Conservation (phyloP, 805 yeast genomes). For the Barnettozyma salicaria region DNA sequence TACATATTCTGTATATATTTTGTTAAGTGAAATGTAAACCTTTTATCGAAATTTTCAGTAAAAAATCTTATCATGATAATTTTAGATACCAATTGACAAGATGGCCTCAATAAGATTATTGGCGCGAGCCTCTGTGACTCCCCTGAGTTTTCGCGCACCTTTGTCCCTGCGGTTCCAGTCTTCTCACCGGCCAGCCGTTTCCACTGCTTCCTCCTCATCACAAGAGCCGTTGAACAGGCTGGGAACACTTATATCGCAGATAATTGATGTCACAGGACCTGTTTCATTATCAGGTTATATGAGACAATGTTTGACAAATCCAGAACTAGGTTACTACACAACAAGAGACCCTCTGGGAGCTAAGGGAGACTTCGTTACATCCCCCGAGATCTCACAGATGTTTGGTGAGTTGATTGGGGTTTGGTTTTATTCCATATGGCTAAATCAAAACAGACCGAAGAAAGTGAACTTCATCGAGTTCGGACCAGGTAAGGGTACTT, state of each 20-base stretch:
- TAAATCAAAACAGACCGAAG: slow-evolving; percentile 46
- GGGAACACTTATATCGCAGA: slow-evolving; percentile 25
- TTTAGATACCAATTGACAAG: too few relatives aligned
- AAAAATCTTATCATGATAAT: too few relatives aligned
- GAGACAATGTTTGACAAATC: slow-evolving; percentile 77
- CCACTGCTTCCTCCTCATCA: not conserved
- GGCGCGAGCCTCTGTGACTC: not conserved
- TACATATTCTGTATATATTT: too few relatives aligned
- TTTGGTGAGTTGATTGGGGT: slow-evolving; percentile 83
- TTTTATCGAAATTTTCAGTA: too few relatives aligned
- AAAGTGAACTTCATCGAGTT: slow-evolving; percentile 58
- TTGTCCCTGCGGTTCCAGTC: slow-evolving; percentile 10
- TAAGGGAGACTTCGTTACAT: slow-evolving; percentile 73
- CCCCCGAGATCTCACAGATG: slow-evolving; percentile 82
- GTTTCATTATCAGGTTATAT: slow-evolving; percentile 65
- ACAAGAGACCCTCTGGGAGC: slow-evolving; percentile 66
- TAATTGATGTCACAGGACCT: slow-evolving; percentile 59
- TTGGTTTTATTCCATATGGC: slow-evolving; percentile 60
- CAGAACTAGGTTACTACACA: slow-evolving; percentile 73
- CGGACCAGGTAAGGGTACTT: slow-evolving; percentile 83
- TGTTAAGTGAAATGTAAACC: too few relatives aligned
- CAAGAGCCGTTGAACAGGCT: not conserved
- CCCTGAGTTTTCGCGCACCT: too few relatives aligned
- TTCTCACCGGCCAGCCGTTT: not conserved
- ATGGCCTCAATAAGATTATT: slow-evolving; percentile 4